Percentiles rank a stretch among this genome's conserved stretches.
phyloP scores from a whole-genome alignment of 106 monocot genomes.

The Apostasia ramifera region DNA sequence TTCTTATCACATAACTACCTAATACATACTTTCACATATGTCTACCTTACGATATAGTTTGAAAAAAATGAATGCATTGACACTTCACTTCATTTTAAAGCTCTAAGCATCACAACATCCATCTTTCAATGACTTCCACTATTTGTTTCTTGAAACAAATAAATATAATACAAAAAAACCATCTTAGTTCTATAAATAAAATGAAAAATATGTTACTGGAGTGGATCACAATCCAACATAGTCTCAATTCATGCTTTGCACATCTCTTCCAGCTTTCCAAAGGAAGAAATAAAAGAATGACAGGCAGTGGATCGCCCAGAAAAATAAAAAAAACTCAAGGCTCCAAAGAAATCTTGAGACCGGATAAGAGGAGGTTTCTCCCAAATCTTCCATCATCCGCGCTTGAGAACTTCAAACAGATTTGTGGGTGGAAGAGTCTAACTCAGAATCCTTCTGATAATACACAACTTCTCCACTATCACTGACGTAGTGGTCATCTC shows the following conservation, averaged over 20 bases:
- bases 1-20: too few species aligned
- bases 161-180: too few species aligned
- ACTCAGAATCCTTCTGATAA: constrained; percentile 56
- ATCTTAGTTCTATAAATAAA: neutral
- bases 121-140: too few species aligned
- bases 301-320: neutral
- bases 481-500: constrained; percentile 66
- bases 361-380: neutral
- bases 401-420: neutral
- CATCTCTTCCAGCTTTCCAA: neutral
- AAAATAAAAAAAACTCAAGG: neutral
- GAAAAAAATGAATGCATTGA: too few species aligned
- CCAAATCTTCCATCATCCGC: neutral
- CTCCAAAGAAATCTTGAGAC: neutral
- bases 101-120: too few species aligned
- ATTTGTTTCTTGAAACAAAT: too few species aligned
- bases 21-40: too few species aligned
- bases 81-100: too few species aligned
- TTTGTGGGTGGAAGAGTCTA: constrained; percentile 1
- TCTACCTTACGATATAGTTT: too few species aligned
- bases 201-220: neutral
- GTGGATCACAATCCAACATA: neutral
- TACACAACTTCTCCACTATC: constrained; percentile 73
- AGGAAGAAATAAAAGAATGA: neutral
- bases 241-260: neutral